A percentile compares a stretch with the other conserved stretches of the same genome.
Conservation (phyloP, 2,329 filamentous ascomycete species). For the Furcasterigmium furcatum region DNA sequence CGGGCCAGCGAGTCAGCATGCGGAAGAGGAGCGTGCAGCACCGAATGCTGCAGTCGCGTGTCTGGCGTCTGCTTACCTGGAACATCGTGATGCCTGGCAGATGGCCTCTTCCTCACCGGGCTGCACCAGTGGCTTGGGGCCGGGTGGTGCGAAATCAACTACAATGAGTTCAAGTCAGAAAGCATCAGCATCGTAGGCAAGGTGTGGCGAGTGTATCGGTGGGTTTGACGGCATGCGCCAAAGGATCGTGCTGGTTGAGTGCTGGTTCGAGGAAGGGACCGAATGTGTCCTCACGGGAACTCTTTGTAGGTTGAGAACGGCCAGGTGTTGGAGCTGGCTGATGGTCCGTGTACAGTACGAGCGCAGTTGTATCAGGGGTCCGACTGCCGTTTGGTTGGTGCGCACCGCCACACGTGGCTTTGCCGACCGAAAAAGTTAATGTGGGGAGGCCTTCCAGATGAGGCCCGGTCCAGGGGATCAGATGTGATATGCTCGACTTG, state of each 20-base stretch:
- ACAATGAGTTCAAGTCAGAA: neutral
- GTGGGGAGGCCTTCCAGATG: no score
- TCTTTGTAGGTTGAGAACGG: neutral
- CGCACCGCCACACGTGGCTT: no score
- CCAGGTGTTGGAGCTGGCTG: neutral
- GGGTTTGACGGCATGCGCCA: no score
- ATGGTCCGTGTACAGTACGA: constrained; percentile 1
- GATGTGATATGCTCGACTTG: no score
- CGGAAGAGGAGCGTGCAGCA: neutral
- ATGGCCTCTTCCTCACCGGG: neutral
- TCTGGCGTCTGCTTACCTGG: constrained; percentile 23
- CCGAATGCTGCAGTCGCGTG: neutral
- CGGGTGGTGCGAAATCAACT: neutral
- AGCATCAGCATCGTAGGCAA: neutral
- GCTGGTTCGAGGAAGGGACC: no score
- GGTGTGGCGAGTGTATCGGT: neutral
- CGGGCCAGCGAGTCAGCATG: neutral
- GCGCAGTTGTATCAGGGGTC: no score
- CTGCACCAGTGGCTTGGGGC: neutral
- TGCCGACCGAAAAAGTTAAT: no score
- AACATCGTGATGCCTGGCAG: constrained; percentile 17
- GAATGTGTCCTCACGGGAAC: neutral
- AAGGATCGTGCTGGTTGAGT: no score
- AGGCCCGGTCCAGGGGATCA: no score
- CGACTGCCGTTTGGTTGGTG: no score